Base-by-base conservation (phyloP, 495 filamentous ascomycete genomes). In the Parmelia sp. region DNA sequence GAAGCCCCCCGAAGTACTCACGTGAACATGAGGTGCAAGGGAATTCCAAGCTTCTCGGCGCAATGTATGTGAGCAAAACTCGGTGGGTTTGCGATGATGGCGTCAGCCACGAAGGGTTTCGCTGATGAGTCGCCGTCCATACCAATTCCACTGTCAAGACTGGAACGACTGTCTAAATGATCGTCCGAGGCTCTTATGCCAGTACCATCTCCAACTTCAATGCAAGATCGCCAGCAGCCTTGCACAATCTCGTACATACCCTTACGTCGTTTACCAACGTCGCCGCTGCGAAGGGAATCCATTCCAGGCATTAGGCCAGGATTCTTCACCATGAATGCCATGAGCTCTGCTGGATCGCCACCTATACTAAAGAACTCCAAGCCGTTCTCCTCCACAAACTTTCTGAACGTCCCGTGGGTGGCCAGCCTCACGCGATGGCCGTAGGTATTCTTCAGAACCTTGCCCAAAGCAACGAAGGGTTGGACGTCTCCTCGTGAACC, bases 251-350 rank as follows among this genome's bases (percentile, higher is more conserved):
- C 76, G 56, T 81, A 84, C 79, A 92, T 90, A 11, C 83, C 84
- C 36, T 79, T 79, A 29, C 88, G 79, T n/a, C 86, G 78, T 66
- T 82, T 79, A 3, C 79, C 79, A 42, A 93, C 82, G 61, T 90
- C 88, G 15, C 90, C 90, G 47, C 78, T 83, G 51, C 82, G 82
- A 25, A 93, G 74, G 6, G 85, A 80, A 57, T 86, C 79, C 55
- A 92, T 77, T 17, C 83, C 83, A 0, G 90, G 90, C 74, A 92
- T 86, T 62, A 94, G 77, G 2, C 90, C 88, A 17, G 89, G 88
- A 73, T 94, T 90, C 71, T 90, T 90, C 27, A 92, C 89, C 90
- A 92, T 91, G 68, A 89, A 92, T 4, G 87, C 83, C 90, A 94
- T 94, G 31, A 94, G 80, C 69, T 90, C 85, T 1, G 85, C 79